These are phyloP conservation scores for Dendrobium catenatum DNA, from an alignment of 106 monocot species.

Conservation along the genomic window DNA sequence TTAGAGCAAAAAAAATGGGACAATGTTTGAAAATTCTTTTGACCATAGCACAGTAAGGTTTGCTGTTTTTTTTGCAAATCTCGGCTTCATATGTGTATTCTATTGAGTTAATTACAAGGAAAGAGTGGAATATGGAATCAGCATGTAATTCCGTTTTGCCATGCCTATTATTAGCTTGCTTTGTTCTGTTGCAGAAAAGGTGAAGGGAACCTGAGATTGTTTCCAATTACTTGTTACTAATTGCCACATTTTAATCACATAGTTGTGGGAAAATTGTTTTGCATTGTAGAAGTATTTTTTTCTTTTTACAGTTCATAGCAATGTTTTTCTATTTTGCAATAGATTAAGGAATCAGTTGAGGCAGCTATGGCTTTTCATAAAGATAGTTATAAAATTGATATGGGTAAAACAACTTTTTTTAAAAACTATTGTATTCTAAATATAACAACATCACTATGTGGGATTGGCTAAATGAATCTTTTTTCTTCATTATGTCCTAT, in stretches of 20 bases:
- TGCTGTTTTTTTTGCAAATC: not conserved
- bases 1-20: not conserved
- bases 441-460: too few species aligned
- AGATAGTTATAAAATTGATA: too few species aligned
- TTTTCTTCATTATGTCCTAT: too few species aligned
- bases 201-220: not conserved
- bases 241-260: not conserved
- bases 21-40: not conserved
- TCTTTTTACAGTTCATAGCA: too few species aligned
- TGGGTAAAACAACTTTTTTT: too few species aligned
- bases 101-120: not conserved
- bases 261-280: too few species aligned
- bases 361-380: too few species aligned
- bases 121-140: constrained; percentile 5
- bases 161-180: not conserved
- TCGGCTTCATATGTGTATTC: not conserved
- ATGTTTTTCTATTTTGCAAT: too few species aligned
- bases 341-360: too few species aligned
- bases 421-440: too few species aligned
- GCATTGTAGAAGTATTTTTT: too few species aligned
- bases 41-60: not conserved
- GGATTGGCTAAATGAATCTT: too few species aligned
- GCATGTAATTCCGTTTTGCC: not conserved
- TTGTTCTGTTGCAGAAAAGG: not conserved
- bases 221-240: not conserved